Evolutionary conservation across 192 early-diverging fungal species (phyloP), one percentile per base, ranked within the genome.

Genomic region (Mortierella antarctica): DNA sequence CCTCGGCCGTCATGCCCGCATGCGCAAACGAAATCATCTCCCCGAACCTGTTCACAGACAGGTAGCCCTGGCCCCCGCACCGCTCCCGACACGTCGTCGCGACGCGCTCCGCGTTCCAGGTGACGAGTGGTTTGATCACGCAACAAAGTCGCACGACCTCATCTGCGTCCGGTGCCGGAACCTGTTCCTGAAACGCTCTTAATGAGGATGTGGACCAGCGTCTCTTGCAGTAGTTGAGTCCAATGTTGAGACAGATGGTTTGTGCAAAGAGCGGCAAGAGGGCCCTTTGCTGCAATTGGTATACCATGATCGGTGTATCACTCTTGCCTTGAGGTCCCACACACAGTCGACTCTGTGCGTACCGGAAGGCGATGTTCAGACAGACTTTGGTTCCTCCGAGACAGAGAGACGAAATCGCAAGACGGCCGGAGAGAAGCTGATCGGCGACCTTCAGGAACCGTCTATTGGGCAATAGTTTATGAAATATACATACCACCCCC

Each of bases 1-100:
- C 93, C 83, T 94, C 93, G 44, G 93, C 93, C 6, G 93, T 92
- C 85, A 93, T 93, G 58, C 92, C 92, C 14, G 92, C 91, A 71
- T 94, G 93, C 10, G 90, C 84, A 67, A 93, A 92, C 7, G 91
- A 90, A 83, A 94, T 89, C 62, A 83, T 83, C 21, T 85, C 68
- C 23, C 88, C 90, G 64, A 94, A 85, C 57, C 90, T 80, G 78
- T 93, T 93, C 61, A 86, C 78, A 21, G 83, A 79, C 39, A 94
- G 81, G 77, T 93, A 94, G 2, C 93, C 93, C 78, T 91, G 89
- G 10, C 92, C 91, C 57, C 93, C 93, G 70, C 92, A 93, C 49
- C 93, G 84, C 70, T 94, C 93, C 50, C 93, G 88, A 65, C 87
- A 88, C 18, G 88, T 90, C 8, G 90, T 89, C 65, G 90, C 92